Conservation (phyloP, 306 rosid species). For the Lithocarpus polystachyus region DNA sequence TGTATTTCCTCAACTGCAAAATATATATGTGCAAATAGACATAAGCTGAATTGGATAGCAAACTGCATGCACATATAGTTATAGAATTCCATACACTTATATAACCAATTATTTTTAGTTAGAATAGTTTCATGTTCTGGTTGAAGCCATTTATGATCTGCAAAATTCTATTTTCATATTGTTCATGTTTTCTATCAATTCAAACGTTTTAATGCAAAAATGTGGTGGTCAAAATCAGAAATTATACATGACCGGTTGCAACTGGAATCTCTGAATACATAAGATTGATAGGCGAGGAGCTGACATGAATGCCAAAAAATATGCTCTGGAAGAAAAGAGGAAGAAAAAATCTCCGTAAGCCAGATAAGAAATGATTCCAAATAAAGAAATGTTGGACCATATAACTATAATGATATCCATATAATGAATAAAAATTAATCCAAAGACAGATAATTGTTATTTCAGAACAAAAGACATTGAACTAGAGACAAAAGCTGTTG, state of each 20-base stretch:
- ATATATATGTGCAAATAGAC: conserved; percentile 4
- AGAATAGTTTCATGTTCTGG: too few relatives aligned
- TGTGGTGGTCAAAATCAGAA: background rate
- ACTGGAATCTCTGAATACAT: conserved; percentile 68
- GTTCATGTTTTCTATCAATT: background rate
- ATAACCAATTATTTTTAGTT: too few relatives aligned
- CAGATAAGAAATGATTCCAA: background rate
- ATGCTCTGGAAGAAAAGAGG: conserved; percentile 48
- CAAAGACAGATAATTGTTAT: too few relatives aligned
- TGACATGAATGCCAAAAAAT: conserved; percentile 75
- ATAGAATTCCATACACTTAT: too few relatives aligned
- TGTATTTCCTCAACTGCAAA: conserved; percentile 66
- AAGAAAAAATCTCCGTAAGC: conserved; percentile 10
- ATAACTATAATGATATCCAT: background rate
- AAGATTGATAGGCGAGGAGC: conserved; percentile 58
- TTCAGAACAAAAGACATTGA: too few relatives aligned
- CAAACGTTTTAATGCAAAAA: too few relatives aligned
- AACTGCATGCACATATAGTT: too few relatives aligned
- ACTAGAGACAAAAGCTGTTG: too few relatives aligned
- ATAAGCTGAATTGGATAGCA: background rate
- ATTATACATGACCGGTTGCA: conserved; percentile 77
- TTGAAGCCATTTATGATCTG: too few relatives aligned
- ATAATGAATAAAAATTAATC: too few relatives aligned
- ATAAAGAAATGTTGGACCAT: too few relatives aligned
- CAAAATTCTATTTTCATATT: too few relatives aligned